Base-by-base conservation (phyloP, 805 yeast genomes). In the Saccharomycopsis selenospora region DNA sequence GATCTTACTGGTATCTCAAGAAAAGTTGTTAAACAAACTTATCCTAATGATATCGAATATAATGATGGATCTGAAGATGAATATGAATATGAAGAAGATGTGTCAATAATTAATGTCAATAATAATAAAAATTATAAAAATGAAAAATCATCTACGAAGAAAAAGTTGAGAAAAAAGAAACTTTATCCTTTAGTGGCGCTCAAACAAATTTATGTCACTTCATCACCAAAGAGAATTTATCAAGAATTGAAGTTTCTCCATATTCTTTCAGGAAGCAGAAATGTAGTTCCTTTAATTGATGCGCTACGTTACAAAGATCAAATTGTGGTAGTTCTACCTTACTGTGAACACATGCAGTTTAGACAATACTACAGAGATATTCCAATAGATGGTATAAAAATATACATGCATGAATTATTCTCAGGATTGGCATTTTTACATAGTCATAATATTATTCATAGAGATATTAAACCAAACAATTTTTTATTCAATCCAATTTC, bases 151-250 rank as follows among this genome's bases (percentile, higher is more conserved):
- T 59, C 62, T n/a, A 63, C 66, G 10, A 61, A 59, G 58, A 55
- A 64, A 44, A 50, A 36, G 11, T 13, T 68, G 71, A 2, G 59
- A 67, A 2, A 26, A 44, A 27, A 23, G 26, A 36, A 44, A 26
- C 40, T 25, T 14, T 36, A 44, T 27, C 18, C 18, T 13, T 14
- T 49, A 45, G 98, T 93, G 49, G 99, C 99, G 1, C 70, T 93
- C 56, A 93, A 93, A 62, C 79, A 93, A 59, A 88, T 93, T 42
- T 90, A 91, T 63, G 98, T 90, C 18, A 93, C 99, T 0, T 86
- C 96, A 1, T 88, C 97, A 5, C 97, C 98, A 0, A 82, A 79
- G 54, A 75, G 99, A 64, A 91, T 93, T 40, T 80, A 77, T 57
- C 90, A 90, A 62, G 99, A 93, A 64, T 73, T 93, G 54, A 82